Evolutionary conservation across 1,284 basidiomycete species (phyloP).

Genomic region (Trametes sp.): DNA sequence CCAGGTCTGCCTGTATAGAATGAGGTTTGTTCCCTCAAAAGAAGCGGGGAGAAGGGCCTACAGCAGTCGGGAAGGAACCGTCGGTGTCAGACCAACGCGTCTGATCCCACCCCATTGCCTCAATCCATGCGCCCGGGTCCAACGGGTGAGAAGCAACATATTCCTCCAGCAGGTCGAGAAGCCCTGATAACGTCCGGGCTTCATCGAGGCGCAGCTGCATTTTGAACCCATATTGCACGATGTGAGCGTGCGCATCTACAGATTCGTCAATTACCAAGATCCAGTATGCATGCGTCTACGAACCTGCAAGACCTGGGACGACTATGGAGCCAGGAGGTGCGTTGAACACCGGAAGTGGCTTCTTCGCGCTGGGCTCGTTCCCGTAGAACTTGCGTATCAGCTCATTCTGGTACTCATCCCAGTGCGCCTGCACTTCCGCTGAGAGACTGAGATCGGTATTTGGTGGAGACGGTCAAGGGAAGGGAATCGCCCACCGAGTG

Average conservation of each 20-base stretch:
- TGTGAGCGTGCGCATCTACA: slow-evolving; percentile 86
- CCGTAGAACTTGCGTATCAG: slow-evolving; percentile 43
- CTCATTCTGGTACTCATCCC: slow-evolving; percentile 39
- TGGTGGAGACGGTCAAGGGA: not conserved
- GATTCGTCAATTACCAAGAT: not conserved
- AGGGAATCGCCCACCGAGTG: slow-evolving; percentile 45
- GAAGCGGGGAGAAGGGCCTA: slow-evolving; percentile 44
- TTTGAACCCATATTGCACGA: slow-evolving; percentile 75
- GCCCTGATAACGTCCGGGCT: slow-evolving; percentile 67
- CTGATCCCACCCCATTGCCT: slow-evolving; percentile 95
- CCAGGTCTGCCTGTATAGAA: slow-evolving; percentile 53
- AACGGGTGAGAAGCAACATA: slow-evolving; percentile 64
- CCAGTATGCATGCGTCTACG: no score
- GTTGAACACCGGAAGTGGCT: slow-evolving; percentile 50
- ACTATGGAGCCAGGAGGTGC: slow-evolving; percentile 57
- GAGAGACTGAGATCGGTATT: slow-evolving; percentile 17
- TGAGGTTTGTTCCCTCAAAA: slow-evolving; percentile 45
- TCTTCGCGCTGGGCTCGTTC: slow-evolving; percentile 41
- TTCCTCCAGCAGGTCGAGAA: slow-evolving; percentile 65
- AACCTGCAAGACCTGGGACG: slow-evolving; percentile 77
- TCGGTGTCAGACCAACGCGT: slow-evolving; percentile 68
- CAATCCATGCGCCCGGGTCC: slow-evolving; percentile 73
- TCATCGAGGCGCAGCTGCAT: slow-evolving; percentile 69
- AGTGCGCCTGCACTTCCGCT: slow-evolving; percentile 40
- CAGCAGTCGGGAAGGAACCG: slow-evolving; percentile 80